Evolutionary conservation across 2,329 filamentous ascomycete genomes (phyloP).

Genomic region (Fusarium sp.): DNA sequence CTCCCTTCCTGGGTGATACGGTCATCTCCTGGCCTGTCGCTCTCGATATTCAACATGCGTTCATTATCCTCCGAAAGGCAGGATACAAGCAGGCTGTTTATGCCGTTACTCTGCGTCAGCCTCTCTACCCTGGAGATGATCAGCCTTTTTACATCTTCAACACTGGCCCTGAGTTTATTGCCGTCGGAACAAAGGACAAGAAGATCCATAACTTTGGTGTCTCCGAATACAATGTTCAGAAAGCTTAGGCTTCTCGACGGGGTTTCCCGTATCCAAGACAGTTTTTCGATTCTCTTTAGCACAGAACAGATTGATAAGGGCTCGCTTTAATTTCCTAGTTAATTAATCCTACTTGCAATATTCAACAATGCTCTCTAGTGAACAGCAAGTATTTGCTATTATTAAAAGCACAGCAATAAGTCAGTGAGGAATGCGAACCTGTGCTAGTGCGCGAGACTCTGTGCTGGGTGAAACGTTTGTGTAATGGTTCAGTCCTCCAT

Average conservation of each 20-base stretch:
- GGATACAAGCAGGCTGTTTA: conserved; percentile 7
- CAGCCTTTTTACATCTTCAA: conserved; percentile 28
- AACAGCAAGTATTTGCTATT: rapidly evolving
- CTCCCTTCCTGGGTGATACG: neutral
- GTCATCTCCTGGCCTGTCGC: conserved; percentile 8
- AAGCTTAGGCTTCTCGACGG: neutral
- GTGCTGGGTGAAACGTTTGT: too few relatives aligned
- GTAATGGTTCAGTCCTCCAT: neutral
- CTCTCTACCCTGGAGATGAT: conserved; percentile 8
- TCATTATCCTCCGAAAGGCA: conserved; percentile 16
- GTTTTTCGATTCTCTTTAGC: neutral
- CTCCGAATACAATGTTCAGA: conserved; percentile 2
- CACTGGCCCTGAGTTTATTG: conserved; percentile 11
- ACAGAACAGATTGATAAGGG: neutral
- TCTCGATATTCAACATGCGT: conserved; percentile 10
- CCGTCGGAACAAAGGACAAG: conserved; percentile 15
- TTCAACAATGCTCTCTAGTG: neutral
- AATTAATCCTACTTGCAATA: neutral
- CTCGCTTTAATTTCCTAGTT: neutral
- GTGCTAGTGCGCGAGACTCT: neutral
- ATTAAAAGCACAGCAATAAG: too few relatives aligned
- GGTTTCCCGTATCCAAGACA: neutral
- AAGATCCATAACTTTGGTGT: conserved; percentile 15
- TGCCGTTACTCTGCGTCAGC: conserved; percentile 16
- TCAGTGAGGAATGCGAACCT: too few relatives aligned